Percentiles rank a stretch among this genome's conserved stretches.
Conservation (phyloP, 1,139 yeast genomes). For the Schizosaccharomyces versatilis region DNA sequence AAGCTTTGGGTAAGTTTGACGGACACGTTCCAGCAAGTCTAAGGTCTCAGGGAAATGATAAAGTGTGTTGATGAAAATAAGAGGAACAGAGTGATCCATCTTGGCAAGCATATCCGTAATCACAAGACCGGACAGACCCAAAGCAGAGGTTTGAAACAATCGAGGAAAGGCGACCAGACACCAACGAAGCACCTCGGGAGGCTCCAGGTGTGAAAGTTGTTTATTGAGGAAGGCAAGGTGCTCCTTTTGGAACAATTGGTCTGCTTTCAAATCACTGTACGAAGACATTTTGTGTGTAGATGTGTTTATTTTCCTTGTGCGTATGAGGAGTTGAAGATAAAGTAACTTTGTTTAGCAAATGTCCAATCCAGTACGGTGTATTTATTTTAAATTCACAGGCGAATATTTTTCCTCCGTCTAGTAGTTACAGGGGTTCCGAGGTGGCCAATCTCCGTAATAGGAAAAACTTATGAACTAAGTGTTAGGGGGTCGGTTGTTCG, state of each 20-base stretch:
- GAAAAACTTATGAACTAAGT: too few species aligned
- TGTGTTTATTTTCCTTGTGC: neutral
- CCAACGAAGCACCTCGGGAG: constrained; percentile 66
- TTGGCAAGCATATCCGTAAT: constrained; percentile 67
- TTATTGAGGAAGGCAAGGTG: constrained; percentile 26
- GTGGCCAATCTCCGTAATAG: too few species aligned
- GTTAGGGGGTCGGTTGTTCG: too few species aligned
- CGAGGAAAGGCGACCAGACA: constrained; percentile 59
- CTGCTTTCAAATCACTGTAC: neutral
- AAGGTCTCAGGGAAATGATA: constrained; percentile 86
- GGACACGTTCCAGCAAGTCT: constrained; percentile 42
- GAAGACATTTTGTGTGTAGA: neutral
- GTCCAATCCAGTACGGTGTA: too few species aligned
- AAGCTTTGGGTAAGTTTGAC: constrained; percentile 32
- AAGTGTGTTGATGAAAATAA: constrained; percentile 72
- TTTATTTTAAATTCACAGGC: too few species aligned
- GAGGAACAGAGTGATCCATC: constrained; percentile 35
- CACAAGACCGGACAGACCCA: constrained; percentile 79
- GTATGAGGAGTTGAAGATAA: neutral
- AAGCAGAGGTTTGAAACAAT: constrained; percentile 78
- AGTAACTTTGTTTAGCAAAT: too few species aligned
- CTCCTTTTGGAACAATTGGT: constrained; percentile 8
- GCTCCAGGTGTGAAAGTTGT: constrained; percentile 32
- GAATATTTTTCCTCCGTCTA: too few species aligned
- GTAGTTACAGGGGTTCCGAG: too few species aligned